A percentile compares a stretch with the other conserved stretches of the same genome.
phyloP scores from a whole-genome alignment of 2,329 filamentous ascomycete species.

The Fusarium sororula region DNA sequence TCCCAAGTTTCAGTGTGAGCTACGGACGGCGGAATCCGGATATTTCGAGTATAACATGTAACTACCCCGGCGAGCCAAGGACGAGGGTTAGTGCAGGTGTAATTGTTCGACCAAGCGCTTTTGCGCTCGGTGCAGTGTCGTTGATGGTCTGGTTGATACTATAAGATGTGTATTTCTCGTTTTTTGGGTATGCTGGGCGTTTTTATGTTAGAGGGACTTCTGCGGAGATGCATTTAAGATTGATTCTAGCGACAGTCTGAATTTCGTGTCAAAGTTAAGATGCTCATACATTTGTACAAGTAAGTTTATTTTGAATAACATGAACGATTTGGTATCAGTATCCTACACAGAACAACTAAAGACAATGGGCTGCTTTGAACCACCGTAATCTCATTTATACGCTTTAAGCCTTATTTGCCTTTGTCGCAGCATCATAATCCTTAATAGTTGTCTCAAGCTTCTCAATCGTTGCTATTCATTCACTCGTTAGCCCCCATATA shows the following conservation, averaged over 20 bases:
- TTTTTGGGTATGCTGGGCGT: constrained; percentile 12
- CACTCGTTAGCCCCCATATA: constrained; percentile 15
- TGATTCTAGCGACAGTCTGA: not conserved
- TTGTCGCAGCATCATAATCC: constrained; percentile 44
- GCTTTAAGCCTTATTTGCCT: constrained; percentile 30
- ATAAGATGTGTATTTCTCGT: constrained; percentile 9
- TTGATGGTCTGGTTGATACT: constrained; percentile 31
- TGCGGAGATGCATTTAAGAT: not conserved
- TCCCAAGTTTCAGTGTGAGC: constrained; percentile 48
- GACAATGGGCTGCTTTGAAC: not conserved
- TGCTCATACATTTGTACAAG: not conserved
- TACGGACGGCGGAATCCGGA: constrained; percentile 46
- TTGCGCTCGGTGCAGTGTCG: constrained; percentile 27
- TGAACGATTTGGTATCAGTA: not conserved
- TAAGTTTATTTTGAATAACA: not conserved
- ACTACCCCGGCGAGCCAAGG: constrained; percentile 50
- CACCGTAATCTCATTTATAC: not conserved
- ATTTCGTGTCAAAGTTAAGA: not conserved
- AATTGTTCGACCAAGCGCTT: constrained; percentile 14
- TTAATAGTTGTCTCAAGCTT: constrained; percentile 51
- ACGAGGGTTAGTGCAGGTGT: constrained; percentile 40
- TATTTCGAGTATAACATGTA: constrained; percentile 46
- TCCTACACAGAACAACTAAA: not conserved
- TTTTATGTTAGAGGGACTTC: constrained; percentile 17
- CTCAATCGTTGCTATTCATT: constrained; percentile 45